phyloP scores from a whole-genome alignment of 2,329 filamentous ascomycete species.

The Aureobasidium sp. region DNA sequence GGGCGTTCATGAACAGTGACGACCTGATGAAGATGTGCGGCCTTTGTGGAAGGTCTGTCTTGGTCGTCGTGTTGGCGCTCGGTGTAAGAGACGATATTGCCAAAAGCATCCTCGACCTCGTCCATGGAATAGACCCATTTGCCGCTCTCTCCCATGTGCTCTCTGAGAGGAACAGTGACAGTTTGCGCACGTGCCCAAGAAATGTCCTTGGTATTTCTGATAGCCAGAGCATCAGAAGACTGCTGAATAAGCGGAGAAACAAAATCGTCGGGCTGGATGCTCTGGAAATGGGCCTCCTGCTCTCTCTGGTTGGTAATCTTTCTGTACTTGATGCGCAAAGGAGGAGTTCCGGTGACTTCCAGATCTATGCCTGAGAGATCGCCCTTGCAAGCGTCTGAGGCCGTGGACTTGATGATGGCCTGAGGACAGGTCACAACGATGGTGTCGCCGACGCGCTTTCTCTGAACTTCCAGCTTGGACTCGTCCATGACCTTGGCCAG shows the following conservation, averaged over 20 bases:
- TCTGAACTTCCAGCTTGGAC: slow-evolving; percentile 68
- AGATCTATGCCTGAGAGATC: slow-evolving; percentile 82
- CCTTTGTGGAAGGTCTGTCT: slow-evolving; percentile 37
- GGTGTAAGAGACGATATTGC: slow-evolving; percentile 75
- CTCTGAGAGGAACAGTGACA: slow-evolving; percentile 78
- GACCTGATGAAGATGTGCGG: slow-evolving; percentile 57
- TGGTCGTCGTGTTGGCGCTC: slow-evolving; percentile 60
- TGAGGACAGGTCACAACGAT: slow-evolving; percentile 81
- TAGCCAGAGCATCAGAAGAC: slow-evolving; percentile 51
- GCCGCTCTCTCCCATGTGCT: slow-evolving; percentile 73
- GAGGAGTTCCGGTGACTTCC: slow-evolving; percentile 80
- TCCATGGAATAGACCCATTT: slow-evolving; percentile 87
- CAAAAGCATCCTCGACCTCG: slow-evolving; percentile 84
- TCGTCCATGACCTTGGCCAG: slow-evolving; percentile 82
- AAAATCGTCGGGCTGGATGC: slow-evolving; percentile 82
- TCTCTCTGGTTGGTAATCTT: slow-evolving; percentile 78
- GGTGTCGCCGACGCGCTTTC: slow-evolving; percentile 63
- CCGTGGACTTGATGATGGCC: slow-evolving; percentile 61
- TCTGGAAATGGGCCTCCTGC: slow-evolving; percentile 83
- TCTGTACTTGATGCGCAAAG: slow-evolving; percentile 87
- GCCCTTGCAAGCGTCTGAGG: slow-evolving; percentile 68
- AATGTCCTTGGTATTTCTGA: slow-evolving; percentile 56
- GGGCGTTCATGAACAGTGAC: slow-evolving; percentile 87
- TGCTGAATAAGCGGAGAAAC: slow-evolving; percentile 66
- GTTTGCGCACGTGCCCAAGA: slow-evolving; percentile 73